These are phyloP conservation scores for Mercurialis annua DNA, from an alignment of 345 rosid genomes.

Conservation along the genomic window DNA sequence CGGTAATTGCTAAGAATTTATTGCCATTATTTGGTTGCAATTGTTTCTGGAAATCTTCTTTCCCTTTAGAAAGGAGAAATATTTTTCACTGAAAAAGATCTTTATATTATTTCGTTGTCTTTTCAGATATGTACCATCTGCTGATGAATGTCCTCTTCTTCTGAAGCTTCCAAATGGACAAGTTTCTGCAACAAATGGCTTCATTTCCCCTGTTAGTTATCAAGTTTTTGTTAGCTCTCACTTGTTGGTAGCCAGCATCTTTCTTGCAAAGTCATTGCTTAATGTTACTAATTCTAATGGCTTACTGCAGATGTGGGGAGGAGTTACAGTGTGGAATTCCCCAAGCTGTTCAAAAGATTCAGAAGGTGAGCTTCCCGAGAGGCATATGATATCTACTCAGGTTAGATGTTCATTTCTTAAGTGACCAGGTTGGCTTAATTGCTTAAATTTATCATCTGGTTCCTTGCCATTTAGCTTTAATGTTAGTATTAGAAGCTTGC, in stretches of 20 bases:
- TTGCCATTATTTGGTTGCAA: neutral
- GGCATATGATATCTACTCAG: constrained; percentile 52
- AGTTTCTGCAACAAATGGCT: constrained; percentile 83
- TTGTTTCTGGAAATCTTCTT: neutral
- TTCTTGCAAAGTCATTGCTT: constrained; percentile 11
- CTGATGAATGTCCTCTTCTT: constrained; percentile 79
- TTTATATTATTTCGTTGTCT: constrained; percentile 16
- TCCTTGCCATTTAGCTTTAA: neutral
- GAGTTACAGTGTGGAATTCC: constrained; percentile 85
- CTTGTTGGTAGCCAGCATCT: neutral
- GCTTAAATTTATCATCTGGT: neutral
- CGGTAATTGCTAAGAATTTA: neutral
- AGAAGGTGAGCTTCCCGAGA: constrained; percentile 33
- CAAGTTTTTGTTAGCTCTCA: constrained; percentile 12
- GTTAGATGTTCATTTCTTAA: constrained; percentile 29
- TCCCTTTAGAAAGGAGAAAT: neutral
- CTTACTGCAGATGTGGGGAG: constrained; percentile 89
- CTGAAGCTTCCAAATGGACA: constrained; percentile 80
- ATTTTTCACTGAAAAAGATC: constrained; percentile 14
- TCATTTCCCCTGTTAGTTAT: constrained; percentile 84
- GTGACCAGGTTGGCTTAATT: neutral
- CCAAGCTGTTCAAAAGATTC: constrained; percentile 46
- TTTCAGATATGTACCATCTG: constrained; percentile 83
- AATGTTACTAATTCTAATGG: constrained; percentile 3
- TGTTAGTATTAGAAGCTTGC: neutral